A percentile compares a stretch with the other conserved stretches of the same genome.
Evolutionary conservation across 768 basidiomycete genomes (phyloP).

Genomic region (Chiua virens): DNA sequence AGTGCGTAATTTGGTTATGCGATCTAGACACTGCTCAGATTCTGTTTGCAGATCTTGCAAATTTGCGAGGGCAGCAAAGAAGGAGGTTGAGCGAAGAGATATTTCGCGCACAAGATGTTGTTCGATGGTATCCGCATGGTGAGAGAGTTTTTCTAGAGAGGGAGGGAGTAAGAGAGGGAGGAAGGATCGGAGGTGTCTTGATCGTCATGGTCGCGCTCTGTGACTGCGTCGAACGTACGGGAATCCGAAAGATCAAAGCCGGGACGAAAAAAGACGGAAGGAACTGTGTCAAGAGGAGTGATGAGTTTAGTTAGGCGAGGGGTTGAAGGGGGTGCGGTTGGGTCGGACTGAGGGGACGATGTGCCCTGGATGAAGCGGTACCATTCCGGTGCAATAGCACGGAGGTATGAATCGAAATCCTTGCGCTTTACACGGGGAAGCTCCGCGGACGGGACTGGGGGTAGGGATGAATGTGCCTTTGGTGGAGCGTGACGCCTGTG

Average conservation of each 20-base stretch:
- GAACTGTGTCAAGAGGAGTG: slow-evolving; percentile 74
- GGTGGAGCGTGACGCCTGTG: slow-evolving; percentile 82
- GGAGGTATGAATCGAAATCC: slow-evolving; percentile 84
- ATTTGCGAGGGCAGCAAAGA: slow-evolving; percentile 95
- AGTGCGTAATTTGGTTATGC: slow-evolving; percentile 69
- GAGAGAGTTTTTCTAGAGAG: slow-evolving; percentile 88
- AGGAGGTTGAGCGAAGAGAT: slow-evolving; percentile 83
- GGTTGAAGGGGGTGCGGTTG: slow-evolving; percentile 24
- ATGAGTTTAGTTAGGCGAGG: slow-evolving; percentile 45
- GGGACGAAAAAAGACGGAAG: slow-evolving; percentile 75
- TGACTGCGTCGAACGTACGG: slow-evolving; percentile 72
- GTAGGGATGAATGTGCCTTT: slow-evolving; percentile 80
- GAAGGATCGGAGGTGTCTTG: slow-evolving; percentile 52
- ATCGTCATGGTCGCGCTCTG: slow-evolving; percentile 49
- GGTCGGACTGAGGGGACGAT: slow-evolving; percentile 32
- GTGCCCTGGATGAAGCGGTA: slow-evolving; percentile 59
- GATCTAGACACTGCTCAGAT: slow-evolving; percentile 76
- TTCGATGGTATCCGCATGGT: slow-evolving; percentile 91
- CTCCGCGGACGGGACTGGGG: slow-evolving; percentile 67
- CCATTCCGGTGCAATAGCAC: slow-evolving; percentile 73
- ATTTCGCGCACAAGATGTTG: slow-evolving; percentile 94
- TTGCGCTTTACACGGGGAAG: slow-evolving; percentile 78
- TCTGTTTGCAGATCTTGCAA: slow-evolving; percentile 90
- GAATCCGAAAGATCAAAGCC: slow-evolving; percentile 83
- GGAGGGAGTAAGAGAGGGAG: slow-evolving; percentile 63